Percentiles rank a stretch among this genome's conserved stretches.
Evolutionary conservation across 2,329 filamentous ascomycete genomes (phyloP).

Genomic region (Lasiodiplodia theobromae): DNA sequence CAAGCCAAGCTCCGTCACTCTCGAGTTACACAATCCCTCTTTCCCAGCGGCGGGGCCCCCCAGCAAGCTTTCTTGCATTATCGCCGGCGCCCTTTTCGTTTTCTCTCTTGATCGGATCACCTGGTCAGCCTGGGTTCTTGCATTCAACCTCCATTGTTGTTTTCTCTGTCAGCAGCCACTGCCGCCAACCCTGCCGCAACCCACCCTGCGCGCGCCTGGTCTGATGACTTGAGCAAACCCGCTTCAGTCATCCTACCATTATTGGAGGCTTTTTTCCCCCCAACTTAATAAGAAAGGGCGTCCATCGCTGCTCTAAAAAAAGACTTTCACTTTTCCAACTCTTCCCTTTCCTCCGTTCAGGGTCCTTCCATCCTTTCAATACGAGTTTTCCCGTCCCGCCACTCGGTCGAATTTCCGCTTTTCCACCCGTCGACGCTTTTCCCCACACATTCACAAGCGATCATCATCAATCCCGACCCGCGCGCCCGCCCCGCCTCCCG

Average conservation of each 20-base stretch:
- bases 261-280: not conserved
- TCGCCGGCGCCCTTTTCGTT: not conserved
- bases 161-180: constrained; percentile 18
- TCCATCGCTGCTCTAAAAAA: not conserved
- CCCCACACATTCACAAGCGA: constrained; percentile 9
- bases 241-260: not conserved
- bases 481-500: constrained; percentile 3
- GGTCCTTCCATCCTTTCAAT: not conserved
- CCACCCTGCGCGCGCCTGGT: constrained; percentile 12
- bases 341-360: not conserved
- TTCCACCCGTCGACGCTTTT: not conserved
- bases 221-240: constrained; percentile 11
- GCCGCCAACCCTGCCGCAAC: constrained; percentile 2
- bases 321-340: constrained; percentile 5
- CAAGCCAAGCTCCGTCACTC: constrained; percentile 8
- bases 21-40: constrained; percentile 1
- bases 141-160: not conserved
- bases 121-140: not conserved
- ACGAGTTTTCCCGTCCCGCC: too few species aligned
- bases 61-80: not conserved
- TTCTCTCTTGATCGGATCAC: too few species aligned
- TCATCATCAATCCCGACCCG: constrained; percentile 8
- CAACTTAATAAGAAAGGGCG: not conserved
- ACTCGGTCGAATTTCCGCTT: not conserved
- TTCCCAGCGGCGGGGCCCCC: constrained; percentile 3